Evolutionary conservation across 2,329 filamentous ascomycete genomes (phyloP), one percentile per base, ranked within the genome.

Genomic region (Neonectria coccinea): DNA sequence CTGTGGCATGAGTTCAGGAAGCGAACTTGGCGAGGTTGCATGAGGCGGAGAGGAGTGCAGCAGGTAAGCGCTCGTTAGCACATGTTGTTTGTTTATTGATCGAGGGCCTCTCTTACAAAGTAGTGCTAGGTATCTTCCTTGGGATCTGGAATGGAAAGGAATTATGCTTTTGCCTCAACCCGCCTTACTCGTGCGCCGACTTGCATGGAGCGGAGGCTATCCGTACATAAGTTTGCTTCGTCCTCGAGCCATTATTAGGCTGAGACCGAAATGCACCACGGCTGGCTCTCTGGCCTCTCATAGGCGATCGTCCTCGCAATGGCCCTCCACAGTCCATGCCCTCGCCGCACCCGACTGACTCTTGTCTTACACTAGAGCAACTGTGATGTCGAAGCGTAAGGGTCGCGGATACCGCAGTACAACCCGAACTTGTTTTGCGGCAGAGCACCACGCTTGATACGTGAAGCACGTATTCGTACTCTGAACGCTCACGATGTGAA

Each of bases 91-190:
- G 53, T 50, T 63, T 11, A 12, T 12, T 33, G 31, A 33, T 33
- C 12, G 3, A 33, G 9, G 10, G 4, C 31, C 11, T 33, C 31
- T 10, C 3, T 10, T 29, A 29, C 2, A 33, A 5, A 11, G 31
- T 11, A 12, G 31, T 33, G 11, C 31, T 6, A 27, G 42, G 48
- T 20, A 29, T 33, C 29, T 51, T 8, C 27, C n/a, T 20, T 10
- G 27, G 52, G 67, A 73, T 69, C 52, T 61, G 54, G 60, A 63
- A 64, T 59, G 56, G 56, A 51, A 64, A 45, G 53, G 57, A 42
- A 62, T 54, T 59, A 55, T 60, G 56, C 66, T 67, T 70, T 71
- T 66, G 29, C 60, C 63, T 54, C 56, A 63, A 67, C 25, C 57
- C 47, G 62, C 56, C 59, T 62, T 63, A 25, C 41, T 54, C 56